Percentiles rank a stretch among this genome's conserved stretches.
phyloP scores from a whole-genome alignment of 176 grass and related monocot species.

The Eragrostis nindensis region DNA sequence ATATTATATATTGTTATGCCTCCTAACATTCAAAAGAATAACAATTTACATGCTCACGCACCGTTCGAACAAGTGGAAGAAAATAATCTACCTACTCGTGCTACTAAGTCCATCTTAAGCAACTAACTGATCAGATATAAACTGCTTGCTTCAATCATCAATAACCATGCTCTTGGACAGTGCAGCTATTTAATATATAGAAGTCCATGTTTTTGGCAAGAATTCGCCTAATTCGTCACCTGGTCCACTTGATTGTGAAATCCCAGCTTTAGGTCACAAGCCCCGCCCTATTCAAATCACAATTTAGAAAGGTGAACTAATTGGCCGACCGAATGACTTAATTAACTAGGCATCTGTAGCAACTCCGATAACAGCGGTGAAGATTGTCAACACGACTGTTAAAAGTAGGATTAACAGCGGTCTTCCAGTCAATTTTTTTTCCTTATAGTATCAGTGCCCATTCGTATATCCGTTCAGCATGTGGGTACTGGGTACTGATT shows the following conservation, averaged over 20 bases:
- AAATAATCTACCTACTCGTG: constrained; percentile 30
- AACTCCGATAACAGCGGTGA: background rate
- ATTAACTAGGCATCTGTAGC: constrained; percentile 11
- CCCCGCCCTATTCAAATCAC: background rate
- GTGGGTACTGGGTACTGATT: too few species aligned
- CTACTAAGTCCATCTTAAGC: constrained; percentile 21
- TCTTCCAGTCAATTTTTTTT: background rate
- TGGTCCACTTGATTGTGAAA: background rate
- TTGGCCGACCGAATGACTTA: background rate
- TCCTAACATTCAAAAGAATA: background rate
- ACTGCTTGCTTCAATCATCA: background rate
- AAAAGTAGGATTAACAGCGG: background rate
- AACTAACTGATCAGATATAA: constrained; percentile 1
- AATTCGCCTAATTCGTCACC: background rate
- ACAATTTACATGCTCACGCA: background rate
- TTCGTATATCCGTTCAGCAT: too few species aligned
- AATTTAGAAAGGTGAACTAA: background rate
- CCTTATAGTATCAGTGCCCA: background rate
- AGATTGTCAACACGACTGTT: background rate
- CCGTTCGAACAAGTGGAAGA: constrained; percentile 25
- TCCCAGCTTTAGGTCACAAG: background rate
- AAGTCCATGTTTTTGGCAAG: background rate
- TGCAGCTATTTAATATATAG: background rate
- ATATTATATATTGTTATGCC: background rate
- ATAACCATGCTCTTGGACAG: background rate